These are phyloP conservation scores for Russula abietina DNA, from an alignment of 768 basidiomycete genomes.

Conservation along the genomic window DNA sequence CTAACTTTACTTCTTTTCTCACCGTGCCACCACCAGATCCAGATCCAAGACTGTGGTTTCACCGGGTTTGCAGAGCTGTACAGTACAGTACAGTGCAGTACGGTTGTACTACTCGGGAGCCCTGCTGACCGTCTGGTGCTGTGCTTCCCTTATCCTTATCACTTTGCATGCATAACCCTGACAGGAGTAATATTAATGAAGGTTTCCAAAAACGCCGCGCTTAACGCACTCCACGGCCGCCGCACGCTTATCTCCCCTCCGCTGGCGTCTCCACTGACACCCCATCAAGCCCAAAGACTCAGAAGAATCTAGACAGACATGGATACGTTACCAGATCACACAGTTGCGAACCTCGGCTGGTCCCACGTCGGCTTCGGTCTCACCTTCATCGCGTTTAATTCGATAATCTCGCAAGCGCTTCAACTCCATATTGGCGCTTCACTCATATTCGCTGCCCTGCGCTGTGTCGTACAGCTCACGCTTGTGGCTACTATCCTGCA, in stretches of 20 bases:
- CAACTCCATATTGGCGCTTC: conserved; percentile 64
- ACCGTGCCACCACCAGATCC: no score
- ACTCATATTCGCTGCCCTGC: conserved; percentile 59
- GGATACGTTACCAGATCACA: conserved; percentile 29
- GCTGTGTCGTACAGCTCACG: conserved; percentile 75
- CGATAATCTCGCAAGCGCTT: conserved; percentile 55
- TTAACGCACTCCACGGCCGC: background rate
- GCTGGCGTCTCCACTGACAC: no score
- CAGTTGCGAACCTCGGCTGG: conserved; percentile 47
- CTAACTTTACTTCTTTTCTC: no score
- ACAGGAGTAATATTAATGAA: background rate
- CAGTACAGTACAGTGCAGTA: no score
- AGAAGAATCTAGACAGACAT: conserved; percentile 26
- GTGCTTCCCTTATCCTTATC: no score
- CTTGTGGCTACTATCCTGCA: conserved; percentile 66
- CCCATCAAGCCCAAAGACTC: no score
- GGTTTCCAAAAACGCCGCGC: background rate
- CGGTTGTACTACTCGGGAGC: no score
- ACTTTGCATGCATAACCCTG: no score
- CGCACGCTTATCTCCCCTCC: background rate
- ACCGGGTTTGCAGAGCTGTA: no score
- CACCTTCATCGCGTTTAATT: conserved; percentile 69
- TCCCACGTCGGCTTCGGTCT: conserved; percentile 71
- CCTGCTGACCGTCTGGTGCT: no score
- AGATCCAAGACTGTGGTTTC: no score